Evolutionary conservation across 345 rosid genomes (phyloP).

Genomic region (Cardamine occulta): DNA sequence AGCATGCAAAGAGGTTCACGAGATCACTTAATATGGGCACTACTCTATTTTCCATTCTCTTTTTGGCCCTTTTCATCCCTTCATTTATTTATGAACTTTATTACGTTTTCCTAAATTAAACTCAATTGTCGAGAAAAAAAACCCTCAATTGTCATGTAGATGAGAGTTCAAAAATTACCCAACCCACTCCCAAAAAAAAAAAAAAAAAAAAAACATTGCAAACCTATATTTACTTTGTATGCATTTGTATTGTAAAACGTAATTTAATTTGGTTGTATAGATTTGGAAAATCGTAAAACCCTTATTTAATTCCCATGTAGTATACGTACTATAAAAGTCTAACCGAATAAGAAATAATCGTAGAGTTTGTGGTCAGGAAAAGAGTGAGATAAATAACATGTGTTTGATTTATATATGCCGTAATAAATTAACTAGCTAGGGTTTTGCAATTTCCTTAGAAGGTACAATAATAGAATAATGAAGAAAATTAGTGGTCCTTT

Average conservation of each 20-base stretch:
- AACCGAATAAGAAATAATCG: slow-evolving; percentile 16
- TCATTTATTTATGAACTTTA: slow-evolving; percentile 11
- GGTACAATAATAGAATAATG: slow-evolving; percentile 34
- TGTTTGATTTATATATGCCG: slow-evolving; percentile 27
- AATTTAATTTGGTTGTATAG: background rate
- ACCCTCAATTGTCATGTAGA: slow-evolving; percentile 3
- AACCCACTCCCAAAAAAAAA: background rate
- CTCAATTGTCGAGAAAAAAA: slow-evolving; percentile 3
- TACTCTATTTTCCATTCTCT: slow-evolving; percentile 28
- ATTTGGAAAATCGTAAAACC: slow-evolving; percentile 18
- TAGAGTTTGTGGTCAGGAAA: slow-evolving; percentile 15
- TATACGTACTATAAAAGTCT: slow-evolving; percentile 30
- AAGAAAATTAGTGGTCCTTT: slow-evolving; percentile 39
- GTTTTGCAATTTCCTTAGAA: slow-evolving; percentile 34
- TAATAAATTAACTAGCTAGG: slow-evolving; percentile 29
- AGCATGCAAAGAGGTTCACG: slow-evolving; percentile 49
- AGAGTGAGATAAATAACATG: slow-evolving; percentile 2
- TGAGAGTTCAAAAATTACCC: background rate
- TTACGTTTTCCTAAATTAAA: slow-evolving; percentile 18
- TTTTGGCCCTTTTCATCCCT: slow-evolving; percentile 8
- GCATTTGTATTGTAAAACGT: background rate
- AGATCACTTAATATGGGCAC: slow-evolving; percentile 42
- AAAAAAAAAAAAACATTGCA: background rate
- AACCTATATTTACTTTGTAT: slow-evolving; percentile 13
- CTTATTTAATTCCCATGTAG: background rate